Evolutionary conservation across 345 rosid species (phyloP), one percentile per base, ranked within the genome.

Genomic region (Pelargonium nanum): DNA sequence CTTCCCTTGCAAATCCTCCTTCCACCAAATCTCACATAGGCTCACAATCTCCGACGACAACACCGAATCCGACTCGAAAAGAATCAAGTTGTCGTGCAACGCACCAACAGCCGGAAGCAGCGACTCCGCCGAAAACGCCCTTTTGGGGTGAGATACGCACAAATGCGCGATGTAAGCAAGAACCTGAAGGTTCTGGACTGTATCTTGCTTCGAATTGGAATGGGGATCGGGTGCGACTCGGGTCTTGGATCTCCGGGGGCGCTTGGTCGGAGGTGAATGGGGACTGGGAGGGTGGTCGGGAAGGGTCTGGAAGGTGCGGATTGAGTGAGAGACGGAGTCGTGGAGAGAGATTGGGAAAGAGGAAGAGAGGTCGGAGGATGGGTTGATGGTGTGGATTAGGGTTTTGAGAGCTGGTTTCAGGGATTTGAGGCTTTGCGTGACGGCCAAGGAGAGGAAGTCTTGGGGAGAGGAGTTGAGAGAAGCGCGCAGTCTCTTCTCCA

Each of bases 11-110:
- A 83, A 55, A 48, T 71, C 75, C 70, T 72, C 87, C 69, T 84
- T 89, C 99, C 97, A 92, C 86, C 85, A 93, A 24, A 65, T 64
- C 83, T 93, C 99, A 16, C 96, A 93, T 22, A 87, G 58, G 32
- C 75, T 74, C 21, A 83, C 81, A n/a, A 89, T 72, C 72, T 89
- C 96, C 15, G 68, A 54, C 28, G 83, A 75, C 65, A 93, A 63
- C 59, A 48, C 73, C 25, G 80, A 62, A 77, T 87, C 87, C 34
- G 85, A 84, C 72, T 93, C 99, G 19, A 93, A 84, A 45, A 83
- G 62, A 4, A 81, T 56, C 70, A 93, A 70, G 64, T 68, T 83
- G 16, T 89, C 85, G 56, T 93, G 97, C 68, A 93, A 65, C 9
- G 73, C 63, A 70, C 72, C 88, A 22, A 77, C 87, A 15, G 88